phyloP scores from a whole-genome alignment of 2,329 filamentous ascomycete species.

The Colletotrichum phormii region DNA sequence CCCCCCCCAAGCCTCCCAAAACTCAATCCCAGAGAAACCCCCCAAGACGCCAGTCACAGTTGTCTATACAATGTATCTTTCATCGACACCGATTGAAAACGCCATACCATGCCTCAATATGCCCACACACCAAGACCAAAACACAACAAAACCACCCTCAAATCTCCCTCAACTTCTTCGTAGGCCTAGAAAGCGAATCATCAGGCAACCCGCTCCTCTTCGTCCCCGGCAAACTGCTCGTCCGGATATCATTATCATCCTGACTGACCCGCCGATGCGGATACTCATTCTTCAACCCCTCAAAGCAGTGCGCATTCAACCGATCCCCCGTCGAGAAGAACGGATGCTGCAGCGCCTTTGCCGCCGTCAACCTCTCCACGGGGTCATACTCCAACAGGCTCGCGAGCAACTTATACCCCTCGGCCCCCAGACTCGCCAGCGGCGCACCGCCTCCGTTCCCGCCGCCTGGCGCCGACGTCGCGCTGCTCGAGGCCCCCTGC shows the following conservation, averaged over 20 bases:
- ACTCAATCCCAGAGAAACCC: background rate
- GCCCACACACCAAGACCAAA: background rate
- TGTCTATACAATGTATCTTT: background rate
- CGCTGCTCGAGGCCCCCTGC: conserved; percentile 62
- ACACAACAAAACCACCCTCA: background rate
- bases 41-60: background rate
- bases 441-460: conserved; percentile 44
- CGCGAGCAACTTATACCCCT: conserved; percentile 86
- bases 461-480: conserved; percentile 54
- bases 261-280: conserved; percentile 90
- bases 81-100: background rate
- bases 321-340: conserved; percentile 85
- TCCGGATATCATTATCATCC: conserved; percentile 96
- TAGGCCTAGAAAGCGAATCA: conserved; percentile 74
- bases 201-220: conserved; percentile 90
- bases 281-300: conserved; percentile 89
- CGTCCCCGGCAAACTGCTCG: conserved; percentile 87
- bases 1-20: background rate
- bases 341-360: conserved; percentile 87
- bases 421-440: conserved; percentile 73
- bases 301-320: conserved; percentile 87
- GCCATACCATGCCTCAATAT: background rate
- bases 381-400: conserved; percentile 94
- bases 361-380: conserved; percentile 85
- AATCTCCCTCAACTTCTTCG: conserved; percentile 71